phyloP scores from a whole-genome alignment of 164 flowering plant genomes.

The Macadamia tetraphylla region DNA sequence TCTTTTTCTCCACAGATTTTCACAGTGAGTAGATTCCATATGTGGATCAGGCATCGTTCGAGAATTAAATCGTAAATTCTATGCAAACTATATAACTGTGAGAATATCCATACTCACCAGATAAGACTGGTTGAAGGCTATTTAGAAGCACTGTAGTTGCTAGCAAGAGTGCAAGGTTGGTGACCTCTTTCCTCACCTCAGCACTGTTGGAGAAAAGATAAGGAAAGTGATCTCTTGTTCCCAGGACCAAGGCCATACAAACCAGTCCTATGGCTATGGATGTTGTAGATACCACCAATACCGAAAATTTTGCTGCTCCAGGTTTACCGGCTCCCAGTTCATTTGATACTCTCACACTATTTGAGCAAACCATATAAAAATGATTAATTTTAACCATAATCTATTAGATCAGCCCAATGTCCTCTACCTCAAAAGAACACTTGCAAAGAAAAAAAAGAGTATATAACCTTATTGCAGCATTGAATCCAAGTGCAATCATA shows the following conservation, averaged over 20 bases:
- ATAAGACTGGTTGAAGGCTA: conserved; percentile 66
- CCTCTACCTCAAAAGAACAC: too few relatives aligned
- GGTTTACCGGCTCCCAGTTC: conserved; percentile 66
- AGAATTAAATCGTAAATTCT: too few relatives aligned
- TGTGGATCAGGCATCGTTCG: too few relatives aligned
- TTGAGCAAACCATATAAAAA: not conserved
- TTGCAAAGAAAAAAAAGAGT: not conserved
- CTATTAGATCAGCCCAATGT: too few relatives aligned
- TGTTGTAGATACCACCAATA: conserved; percentile 43
- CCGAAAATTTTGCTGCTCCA: conserved; percentile 46
- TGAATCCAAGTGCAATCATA: conserved; percentile 66
- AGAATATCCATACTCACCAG: conserved; percentile 32
- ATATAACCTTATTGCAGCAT: conserved; percentile 64
- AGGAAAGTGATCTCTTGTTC: conserved; percentile 51
- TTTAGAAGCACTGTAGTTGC: conserved; percentile 51
- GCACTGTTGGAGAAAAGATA: conserved; percentile 47
- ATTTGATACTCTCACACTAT: conserved; percentile 69
- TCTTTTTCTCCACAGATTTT: too few relatives aligned
- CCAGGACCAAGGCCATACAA: conserved; percentile 33
- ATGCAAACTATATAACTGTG: too few relatives aligned
- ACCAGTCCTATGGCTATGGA: conserved; percentile 49
- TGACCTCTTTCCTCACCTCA: conserved; percentile 44
- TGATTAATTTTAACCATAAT: not conserved
- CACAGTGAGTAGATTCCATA: too few relatives aligned
- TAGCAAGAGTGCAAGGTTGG: conserved; percentile 41